These are phyloP conservation scores for Hyphodiscus hymeniophilus DNA, from an alignment of 495 filamentous ascomycete species.

Conservation along the genomic window DNA sequence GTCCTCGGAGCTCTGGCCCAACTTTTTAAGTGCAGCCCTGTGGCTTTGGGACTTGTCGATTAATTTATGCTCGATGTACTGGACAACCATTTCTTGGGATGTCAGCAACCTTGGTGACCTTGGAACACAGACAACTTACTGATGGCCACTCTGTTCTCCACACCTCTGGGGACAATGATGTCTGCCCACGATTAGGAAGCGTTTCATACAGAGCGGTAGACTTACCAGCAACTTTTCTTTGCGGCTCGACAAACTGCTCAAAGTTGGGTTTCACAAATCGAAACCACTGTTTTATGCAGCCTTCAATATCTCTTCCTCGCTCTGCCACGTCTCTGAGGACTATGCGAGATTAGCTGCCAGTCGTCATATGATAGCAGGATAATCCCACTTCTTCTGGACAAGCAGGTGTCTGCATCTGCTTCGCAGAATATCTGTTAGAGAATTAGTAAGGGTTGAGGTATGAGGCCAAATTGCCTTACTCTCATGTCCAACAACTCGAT, in stretches of 20 bases:
- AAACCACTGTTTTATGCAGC: conserved; percentile 98
- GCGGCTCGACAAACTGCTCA: conserved; percentile 80
- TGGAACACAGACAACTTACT: conserved; percentile 36
- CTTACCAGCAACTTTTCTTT: conserved; percentile 66
- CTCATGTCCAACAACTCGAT: conserved; percentile 86
- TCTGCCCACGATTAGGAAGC: conserved; percentile 40
- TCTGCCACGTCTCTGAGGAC: conserved; percentile 82
- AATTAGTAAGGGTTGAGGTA: neutral
- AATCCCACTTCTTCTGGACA: conserved; percentile 73
- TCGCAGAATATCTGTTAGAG: conserved; percentile 76
- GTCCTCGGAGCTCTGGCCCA: conserved; percentile 59
- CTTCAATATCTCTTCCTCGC: conserved; percentile 79
- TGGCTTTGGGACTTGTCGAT: conserved; percentile 79
- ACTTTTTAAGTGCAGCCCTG: conserved; percentile 60
- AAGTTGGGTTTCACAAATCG: conserved; percentile 92
- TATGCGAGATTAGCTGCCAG: conserved; percentile 23
- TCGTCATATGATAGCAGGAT: no score
- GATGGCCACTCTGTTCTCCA: conserved; percentile 90
- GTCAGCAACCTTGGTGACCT: conserved; percentile 11
- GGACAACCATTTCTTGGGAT: conserved; percentile 71
- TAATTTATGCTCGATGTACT: conserved; percentile 79
- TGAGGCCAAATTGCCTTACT: conserved; percentile 33
- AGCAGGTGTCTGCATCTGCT: conserved; percentile 88
- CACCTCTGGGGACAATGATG: conserved; percentile 88
- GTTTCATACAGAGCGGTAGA: conserved; percentile 1